These are phyloP conservation scores for Coemansia sp. DNA, from an alignment of 192 early-diverging fungal genomes.

Conservation along the genomic window DNA sequence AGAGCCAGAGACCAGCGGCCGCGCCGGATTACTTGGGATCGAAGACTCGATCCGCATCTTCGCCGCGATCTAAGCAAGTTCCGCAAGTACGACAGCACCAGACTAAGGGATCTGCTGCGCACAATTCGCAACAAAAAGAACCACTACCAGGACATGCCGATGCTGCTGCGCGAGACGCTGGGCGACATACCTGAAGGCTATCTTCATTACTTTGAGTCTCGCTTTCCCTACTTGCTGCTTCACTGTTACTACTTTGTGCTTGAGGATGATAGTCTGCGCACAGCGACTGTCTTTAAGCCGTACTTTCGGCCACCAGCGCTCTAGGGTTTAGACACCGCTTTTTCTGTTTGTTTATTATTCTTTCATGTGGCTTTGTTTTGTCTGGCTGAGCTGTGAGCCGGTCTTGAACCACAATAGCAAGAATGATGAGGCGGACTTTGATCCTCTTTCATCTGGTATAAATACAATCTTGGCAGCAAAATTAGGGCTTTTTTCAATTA, in stretches of 20 bases:
- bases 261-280: slow-evolving; percentile 60
- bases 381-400: background rate
- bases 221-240: slow-evolving; percentile 86
- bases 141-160: slow-evolving; percentile 91
- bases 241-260: slow-evolving; percentile 87
- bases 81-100: slow-evolving; percentile 87
- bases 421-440: no score
- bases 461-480: no score
- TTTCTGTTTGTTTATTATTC: background rate
- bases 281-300: slow-evolving; percentile 66
- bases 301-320: slow-evolving; percentile 60
- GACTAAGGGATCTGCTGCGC: slow-evolving; percentile 84
- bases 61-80: slow-evolving; percentile 81
- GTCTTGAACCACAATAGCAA: no score
- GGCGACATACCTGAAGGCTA: slow-evolving; percentile 88
- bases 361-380: background rate
- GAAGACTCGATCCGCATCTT: slow-evolving; percentile 62
- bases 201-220: slow-evolving; percentile 82
- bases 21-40: slow-evolving; percentile 43
- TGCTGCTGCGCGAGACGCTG: slow-evolving; percentile 70
- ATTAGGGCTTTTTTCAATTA: no score
- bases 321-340: slow-evolving; percentile 6
- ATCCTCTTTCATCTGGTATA: no score
- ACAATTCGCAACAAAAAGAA: slow-evolving; percentile 97
- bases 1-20: slow-evolving; percentile 4